These are phyloP conservation scores for Hippophae rhamnoides DNA, from an alignment of 306 rosid genomes.

Conservation along the genomic window DNA sequence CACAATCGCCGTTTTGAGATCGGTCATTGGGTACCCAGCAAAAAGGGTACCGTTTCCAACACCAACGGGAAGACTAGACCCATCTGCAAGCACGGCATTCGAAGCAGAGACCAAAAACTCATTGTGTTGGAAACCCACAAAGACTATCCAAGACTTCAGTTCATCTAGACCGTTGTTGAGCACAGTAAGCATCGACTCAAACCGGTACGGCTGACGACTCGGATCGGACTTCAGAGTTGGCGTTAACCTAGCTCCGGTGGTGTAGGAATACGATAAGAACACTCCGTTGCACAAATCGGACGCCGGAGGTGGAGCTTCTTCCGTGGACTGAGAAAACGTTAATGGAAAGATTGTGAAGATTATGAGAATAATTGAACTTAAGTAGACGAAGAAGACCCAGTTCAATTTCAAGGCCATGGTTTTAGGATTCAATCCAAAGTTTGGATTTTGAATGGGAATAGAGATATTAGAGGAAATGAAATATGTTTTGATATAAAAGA, in stretches of 20 bases:
- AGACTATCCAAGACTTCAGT: slow-evolving; percentile 77
- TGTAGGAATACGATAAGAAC: slow-evolving; percentile 51
- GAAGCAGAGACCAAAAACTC: slow-evolving; percentile 72
- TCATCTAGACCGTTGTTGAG: slow-evolving; percentile 75
- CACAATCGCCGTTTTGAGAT: slow-evolving; percentile 78
- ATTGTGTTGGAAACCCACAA: slow-evolving; percentile 60
- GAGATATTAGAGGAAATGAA: slow-evolving; percentile 3
- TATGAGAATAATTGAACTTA: slow-evolving; percentile 6
- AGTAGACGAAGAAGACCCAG: slow-evolving; percentile 3
- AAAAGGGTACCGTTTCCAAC: slow-evolving; percentile 76
- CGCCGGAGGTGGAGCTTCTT: slow-evolving; percentile 18
- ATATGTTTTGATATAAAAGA: too few species aligned
- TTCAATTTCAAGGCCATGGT: slow-evolving; percentile 18
- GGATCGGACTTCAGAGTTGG: slow-evolving; percentile 38
- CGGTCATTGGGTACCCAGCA: slow-evolving; percentile 67
- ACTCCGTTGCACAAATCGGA: slow-evolving; percentile 57
- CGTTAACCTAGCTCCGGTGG: slow-evolving; percentile 29
- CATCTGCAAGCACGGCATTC: slow-evolving; percentile 54
- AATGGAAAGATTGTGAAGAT: slow-evolving; percentile 14
- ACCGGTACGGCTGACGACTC: slow-evolving; percentile 51
- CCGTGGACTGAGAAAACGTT: slow-evolving; percentile 27
- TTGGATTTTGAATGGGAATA: slow-evolving; percentile 13
- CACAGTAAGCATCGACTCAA: slow-evolving; percentile 62
- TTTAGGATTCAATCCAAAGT: not conserved
- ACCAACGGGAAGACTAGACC: slow-evolving; percentile 39